Conservation (phyloP, 495 filamentous ascomycete species). For the Chlorociboria aeruginascens region DNA sequence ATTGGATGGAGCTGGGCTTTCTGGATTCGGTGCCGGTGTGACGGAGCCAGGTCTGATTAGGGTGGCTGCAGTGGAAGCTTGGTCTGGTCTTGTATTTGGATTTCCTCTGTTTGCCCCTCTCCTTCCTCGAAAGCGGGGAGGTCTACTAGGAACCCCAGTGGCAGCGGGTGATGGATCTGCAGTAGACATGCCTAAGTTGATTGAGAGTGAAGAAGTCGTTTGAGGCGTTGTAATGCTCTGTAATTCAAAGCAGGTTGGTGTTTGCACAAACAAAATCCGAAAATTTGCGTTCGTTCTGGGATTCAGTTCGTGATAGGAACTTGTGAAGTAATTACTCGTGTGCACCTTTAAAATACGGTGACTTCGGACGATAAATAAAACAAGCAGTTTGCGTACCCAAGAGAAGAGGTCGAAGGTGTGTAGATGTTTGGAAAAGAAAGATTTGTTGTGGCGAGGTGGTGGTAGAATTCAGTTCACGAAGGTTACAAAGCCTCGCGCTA, state of each 20-base stretch:
- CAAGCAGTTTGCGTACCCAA: too few relatives aligned
- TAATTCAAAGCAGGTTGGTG: too few relatives aligned
- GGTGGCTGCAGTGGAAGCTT: conserved; percentile 4
- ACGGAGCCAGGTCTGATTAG: conserved; percentile 8
- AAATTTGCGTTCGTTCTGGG: too few relatives aligned
- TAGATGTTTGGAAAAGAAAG: too few relatives aligned
- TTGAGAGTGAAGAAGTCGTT: conserved; percentile 5
- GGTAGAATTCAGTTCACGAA: too few relatives aligned
- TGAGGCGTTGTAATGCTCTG: too few relatives aligned
- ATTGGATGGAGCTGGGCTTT: conserved; percentile 1
- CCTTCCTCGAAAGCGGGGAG: conserved; percentile 11
- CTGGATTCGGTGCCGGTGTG: conserved; percentile 1
- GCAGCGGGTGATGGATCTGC: conserved; percentile 8
- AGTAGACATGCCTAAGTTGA: conserved; percentile 7
- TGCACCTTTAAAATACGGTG: conserved; percentile 48
- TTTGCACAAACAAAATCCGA: too few relatives aligned
- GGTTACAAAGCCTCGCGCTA: too few relatives aligned
- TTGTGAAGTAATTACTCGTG: neutral
- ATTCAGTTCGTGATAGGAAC: too few relatives aligned
- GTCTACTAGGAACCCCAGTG: conserved; percentile 6
- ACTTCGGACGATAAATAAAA: conserved; percentile 24
- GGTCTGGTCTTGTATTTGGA: neutral
- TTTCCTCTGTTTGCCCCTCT: conserved; percentile 10
- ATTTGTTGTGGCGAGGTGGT: too few relatives aligned
- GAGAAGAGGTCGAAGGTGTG: too few relatives aligned